Evolutionary conservation across 1,284 basidiomycete species (phyloP).

Genomic region (Pulchroboletus neoregius): DNA sequence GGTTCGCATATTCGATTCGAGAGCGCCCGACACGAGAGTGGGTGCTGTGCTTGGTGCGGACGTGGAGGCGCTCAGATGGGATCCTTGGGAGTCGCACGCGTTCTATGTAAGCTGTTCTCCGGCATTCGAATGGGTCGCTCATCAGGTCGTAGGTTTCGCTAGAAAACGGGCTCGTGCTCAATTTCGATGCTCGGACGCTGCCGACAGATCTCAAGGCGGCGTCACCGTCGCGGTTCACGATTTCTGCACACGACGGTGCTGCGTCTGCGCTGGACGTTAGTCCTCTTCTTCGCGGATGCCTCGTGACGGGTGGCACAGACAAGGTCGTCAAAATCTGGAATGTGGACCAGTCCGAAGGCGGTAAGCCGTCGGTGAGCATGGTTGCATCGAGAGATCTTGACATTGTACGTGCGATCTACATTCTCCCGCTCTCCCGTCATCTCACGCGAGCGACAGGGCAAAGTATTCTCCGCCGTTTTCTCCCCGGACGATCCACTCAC

Average conservation of each 20-base stretch:
- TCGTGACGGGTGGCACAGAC: conserved; percentile 92
- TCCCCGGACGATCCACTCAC: conserved; percentile 95
- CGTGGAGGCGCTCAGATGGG: conserved; percentile 93
- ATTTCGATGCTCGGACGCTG: conserved; percentile 86
- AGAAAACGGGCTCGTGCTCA: conserved; percentile 88
- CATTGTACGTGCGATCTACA: conserved; percentile 57
- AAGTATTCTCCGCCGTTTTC: conserved; percentile 89
- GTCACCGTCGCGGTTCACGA: conserved; percentile 77
- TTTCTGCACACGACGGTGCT: conserved; percentile 94
- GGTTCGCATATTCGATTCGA: conserved; percentile 88
- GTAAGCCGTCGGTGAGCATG: conserved; percentile 79
- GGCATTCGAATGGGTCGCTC: neutral
- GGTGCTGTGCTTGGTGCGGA: conserved; percentile 81
- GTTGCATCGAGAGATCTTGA: conserved; percentile 91
- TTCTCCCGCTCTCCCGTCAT: neutral
- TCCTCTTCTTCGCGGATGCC: conserved; percentile 85
- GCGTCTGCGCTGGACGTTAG: conserved; percentile 91
- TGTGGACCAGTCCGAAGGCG: conserved; percentile 63
- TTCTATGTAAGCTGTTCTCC: conserved; percentile 73
- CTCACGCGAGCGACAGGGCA: conserved; percentile 58
- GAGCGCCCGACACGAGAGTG: conserved; percentile 77
- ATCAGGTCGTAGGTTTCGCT: conserved; percentile 68
- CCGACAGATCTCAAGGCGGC: conserved; percentile 59
- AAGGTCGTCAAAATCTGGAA: conserved; percentile 97
- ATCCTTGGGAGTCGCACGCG: conserved; percentile 84